These are phyloP conservation scores for Paraconiothyrium sp. DNA, from an alignment of 2,329 filamentous ascomycete species.

Conservation along the genomic window DNA sequence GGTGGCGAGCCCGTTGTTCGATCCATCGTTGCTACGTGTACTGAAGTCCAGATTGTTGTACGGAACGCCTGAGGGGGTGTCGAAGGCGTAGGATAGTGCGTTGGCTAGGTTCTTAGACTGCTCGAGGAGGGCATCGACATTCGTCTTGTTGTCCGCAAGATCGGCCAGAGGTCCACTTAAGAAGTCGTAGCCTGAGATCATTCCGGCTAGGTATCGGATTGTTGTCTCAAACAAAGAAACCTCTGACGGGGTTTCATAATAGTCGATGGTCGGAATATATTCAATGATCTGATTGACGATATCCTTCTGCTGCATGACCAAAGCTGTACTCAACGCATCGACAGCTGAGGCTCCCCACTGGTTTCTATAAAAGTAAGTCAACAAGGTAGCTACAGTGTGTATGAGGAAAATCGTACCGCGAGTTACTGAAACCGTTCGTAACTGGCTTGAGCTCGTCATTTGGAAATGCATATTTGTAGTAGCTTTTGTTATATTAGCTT, in stretches of 20 bases:
- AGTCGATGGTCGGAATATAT: constrained; percentile 76
- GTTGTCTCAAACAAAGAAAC: constrained; percentile 91
- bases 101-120: constrained; percentile 77
- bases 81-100: constrained; percentile 78
- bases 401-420: constrained; percentile 63
- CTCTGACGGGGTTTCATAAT: constrained; percentile 63
- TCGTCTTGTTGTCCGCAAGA: constrained; percentile 57
- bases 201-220: constrained; percentile 84
- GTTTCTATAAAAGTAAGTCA: constrained; percentile 64
- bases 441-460: constrained; percentile 79
- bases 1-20: constrained; percentile 76
- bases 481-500: background rate
- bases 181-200: constrained; percentile 80
- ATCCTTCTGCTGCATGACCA: constrained; percentile 75
- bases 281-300: constrained; percentile 76
- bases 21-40: constrained; percentile 58
- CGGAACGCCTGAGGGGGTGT: constrained; percentile 79
- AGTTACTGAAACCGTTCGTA: constrained; percentile 71
- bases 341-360: constrained; percentile 86
- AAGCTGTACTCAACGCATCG: constrained; percentile 81
- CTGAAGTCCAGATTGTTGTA: constrained; percentile 73
- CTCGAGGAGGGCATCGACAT: constrained; percentile 68
- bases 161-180: constrained; percentile 71
- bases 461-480: constrained; percentile 77
- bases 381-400: background rate